Percentiles rank a stretch among this genome's conserved stretches.
Evolutionary conservation across 257 asterid species (phyloP).

Genomic region (Buddleja alternifolia): DNA sequence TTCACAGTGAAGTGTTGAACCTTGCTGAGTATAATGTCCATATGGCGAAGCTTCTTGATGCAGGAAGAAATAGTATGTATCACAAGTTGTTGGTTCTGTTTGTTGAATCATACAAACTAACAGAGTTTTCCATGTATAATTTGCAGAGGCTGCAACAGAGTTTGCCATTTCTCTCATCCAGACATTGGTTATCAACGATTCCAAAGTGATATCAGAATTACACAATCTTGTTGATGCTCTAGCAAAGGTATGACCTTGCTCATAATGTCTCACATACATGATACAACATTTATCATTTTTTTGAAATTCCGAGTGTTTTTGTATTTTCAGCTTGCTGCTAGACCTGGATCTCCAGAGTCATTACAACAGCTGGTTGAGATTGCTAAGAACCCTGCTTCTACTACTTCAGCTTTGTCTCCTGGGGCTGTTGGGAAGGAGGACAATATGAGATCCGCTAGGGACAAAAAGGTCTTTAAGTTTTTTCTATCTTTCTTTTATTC

Average conservation of each 20-base stretch:
- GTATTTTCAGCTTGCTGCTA: conserved; percentile 77
- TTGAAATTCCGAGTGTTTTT: conserved; percentile 34
- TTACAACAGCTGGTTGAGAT: conserved; percentile 89
- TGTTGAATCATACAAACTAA: conserved; percentile 19
- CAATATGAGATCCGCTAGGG: conserved; percentile 51
- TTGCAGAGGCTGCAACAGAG: conserved; percentile 92
- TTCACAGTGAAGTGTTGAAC: conserved; percentile 74
- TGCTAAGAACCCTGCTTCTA: conserved; percentile 78
- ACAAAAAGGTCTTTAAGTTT: conserved; percentile 63
- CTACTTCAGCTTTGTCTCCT: conserved; percentile 52
- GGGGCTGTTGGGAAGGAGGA: conserved; percentile 70
- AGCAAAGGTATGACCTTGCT: conserved; percentile 64
- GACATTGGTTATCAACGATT: conserved; percentile 61
- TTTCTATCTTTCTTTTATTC: neutral
- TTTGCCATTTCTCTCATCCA: conserved; percentile 87
- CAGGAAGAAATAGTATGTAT: conserved; percentile 90
- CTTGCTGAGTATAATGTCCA: conserved; percentile 94
- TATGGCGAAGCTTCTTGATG: conserved; percentile 95
- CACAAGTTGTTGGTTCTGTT: conserved; percentile 21
- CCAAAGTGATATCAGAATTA: conserved; percentile 78
- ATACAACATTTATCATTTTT: neutral
- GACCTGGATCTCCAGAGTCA: conserved; percentile 98
- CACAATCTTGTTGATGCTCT: conserved; percentile 91
- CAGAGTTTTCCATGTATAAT: conserved; percentile 25
- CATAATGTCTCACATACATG: conserved; percentile 11